A percentile compares a stretch with the other conserved stretches of the same genome.
Conservation (phyloP, 331 rosid species). For the Dryas integrifolia region DNA sequence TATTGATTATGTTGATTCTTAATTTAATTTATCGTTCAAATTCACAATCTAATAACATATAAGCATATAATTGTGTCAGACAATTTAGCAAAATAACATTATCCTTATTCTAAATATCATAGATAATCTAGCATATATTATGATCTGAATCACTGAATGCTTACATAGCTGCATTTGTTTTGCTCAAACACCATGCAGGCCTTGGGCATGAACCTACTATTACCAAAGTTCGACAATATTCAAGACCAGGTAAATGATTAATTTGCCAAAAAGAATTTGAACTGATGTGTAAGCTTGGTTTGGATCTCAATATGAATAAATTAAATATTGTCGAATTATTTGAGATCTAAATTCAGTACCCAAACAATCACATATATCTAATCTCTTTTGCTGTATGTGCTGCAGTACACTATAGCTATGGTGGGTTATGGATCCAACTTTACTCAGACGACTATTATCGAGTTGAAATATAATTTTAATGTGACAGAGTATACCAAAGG, state of each 20-base stretch:
- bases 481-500: slow-evolving; percentile 8
- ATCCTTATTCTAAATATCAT: too few species aligned
- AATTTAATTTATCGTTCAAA: too few species aligned
- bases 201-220: slow-evolving; percentile 18
- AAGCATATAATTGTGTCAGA: too few species aligned
- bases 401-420: slow-evolving; percentile 12
- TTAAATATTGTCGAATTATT: too few species aligned
- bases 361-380: neutral
- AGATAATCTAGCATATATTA: too few species aligned
- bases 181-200: slow-evolving; percentile 5
- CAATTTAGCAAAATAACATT: too few species aligned
- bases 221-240: neutral
- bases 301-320: too few species aligned
- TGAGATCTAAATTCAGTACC: too few species aligned
- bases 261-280: neutral
- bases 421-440: slow-evolving; percentile 16
- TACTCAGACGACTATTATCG: slow-evolving; percentile 15
- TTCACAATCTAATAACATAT: too few species aligned
- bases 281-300: too few species aligned
- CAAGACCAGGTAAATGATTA: neutral
- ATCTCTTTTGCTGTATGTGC: neutral
- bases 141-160: too few species aligned
- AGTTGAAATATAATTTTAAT: slow-evolving; percentile 15
- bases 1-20: too few species aligned
- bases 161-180: neutral